Conservation (phyloP, 2,329 filamentous ascomycete genomes). For the Verticillium klebahnii region DNA sequence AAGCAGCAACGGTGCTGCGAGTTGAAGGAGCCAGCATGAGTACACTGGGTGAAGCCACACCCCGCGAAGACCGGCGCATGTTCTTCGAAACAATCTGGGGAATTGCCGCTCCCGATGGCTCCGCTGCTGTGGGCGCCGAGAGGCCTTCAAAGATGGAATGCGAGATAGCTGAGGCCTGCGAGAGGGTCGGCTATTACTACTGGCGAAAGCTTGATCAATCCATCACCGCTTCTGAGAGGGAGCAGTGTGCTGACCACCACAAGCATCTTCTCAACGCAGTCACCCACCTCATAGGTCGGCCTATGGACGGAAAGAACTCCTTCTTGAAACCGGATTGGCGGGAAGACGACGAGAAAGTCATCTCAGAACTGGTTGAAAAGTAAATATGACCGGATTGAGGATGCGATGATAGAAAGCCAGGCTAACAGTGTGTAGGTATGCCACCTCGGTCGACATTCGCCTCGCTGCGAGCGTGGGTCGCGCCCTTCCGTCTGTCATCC, state of each 20-base stretch:
- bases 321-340: neutral
- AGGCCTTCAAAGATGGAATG: neutral
- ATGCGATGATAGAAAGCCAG: too few relatives aligned
- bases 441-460: neutral
- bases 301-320: neutral
- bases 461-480: neutral
- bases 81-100: slow-evolving; percentile 7
- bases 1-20: neutral
- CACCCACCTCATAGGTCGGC: neutral
- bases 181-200: neutral
- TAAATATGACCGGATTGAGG: neutral
- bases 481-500: slow-evolving; percentile 24
- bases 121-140: slow-evolving; percentile 19
- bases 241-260: neutral
- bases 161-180: neutral
- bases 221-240: neutral
- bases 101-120: slow-evolving; percentile 3
- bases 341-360: neutral
- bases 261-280: neutral
- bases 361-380: neutral
- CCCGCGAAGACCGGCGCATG: slow-evolving; percentile 1
- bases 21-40: neutral
- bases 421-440: too few relatives aligned
- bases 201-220: neutral
- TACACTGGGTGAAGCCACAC: neutral